phyloP scores from a whole-genome alignment of 1,139 yeast genomes.

The Arxiozyma telluris region DNA sequence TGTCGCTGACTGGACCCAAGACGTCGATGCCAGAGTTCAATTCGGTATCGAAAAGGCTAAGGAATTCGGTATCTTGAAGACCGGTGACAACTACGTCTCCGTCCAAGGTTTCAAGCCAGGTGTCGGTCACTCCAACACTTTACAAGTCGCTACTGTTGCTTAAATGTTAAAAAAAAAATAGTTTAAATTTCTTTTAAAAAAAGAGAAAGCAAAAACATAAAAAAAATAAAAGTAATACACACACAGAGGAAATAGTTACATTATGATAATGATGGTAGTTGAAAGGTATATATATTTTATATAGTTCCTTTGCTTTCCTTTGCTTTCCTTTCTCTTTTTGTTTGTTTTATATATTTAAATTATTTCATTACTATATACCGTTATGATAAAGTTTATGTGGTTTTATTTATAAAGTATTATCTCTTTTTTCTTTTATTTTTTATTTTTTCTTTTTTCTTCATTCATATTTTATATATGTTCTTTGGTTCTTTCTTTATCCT shows the following conservation, averaged over 20 bases:
- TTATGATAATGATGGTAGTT: too few relatives aligned
- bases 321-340: not conserved
- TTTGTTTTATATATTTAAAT: too few relatives aligned
- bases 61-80: slow-evolving; percentile 72
- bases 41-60: slow-evolving; percentile 91
- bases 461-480: too few relatives aligned
- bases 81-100: slow-evolving; percentile 87
- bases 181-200: not conserved
- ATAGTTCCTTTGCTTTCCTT: not conserved
- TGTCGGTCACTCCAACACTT: slow-evolving; percentile 96
- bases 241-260: too few relatives aligned
- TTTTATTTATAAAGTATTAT: too few relatives aligned
- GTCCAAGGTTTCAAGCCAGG: slow-evolving; percentile 99
- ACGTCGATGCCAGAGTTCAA: slow-evolving; percentile 89
- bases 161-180: not conserved
- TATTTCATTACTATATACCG: not conserved
- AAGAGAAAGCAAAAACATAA: too few relatives aligned
- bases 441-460: not conserved
- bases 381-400: not conserved
- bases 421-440: not conserved
- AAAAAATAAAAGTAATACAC: too few relatives aligned
- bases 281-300: too few relatives aligned
- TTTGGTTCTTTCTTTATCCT: too few relatives aligned
- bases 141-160: slow-evolving; percentile 52
- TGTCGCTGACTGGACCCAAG: slow-evolving; percentile 87